These are phyloP conservation scores for Dunaliella sp. DNA, from an alignment of 139 green algal species.

Conservation along the genomic window DNA sequence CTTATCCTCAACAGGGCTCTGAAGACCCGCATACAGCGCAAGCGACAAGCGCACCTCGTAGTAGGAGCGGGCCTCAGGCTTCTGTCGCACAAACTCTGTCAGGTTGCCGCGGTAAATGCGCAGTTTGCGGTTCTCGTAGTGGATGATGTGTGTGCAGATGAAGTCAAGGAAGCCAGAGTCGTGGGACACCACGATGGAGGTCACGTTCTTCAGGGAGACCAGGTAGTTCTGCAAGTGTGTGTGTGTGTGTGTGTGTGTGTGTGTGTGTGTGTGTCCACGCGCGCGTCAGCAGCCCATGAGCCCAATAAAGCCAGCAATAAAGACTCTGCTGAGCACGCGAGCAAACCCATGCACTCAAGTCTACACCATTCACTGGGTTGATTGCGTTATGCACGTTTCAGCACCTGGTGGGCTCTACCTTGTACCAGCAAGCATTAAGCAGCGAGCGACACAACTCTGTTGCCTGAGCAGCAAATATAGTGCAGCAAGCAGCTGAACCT, in stretches of 20 bases:
- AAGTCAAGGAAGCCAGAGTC: constrained; percentile 87
- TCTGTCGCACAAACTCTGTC: constrained; percentile 81
- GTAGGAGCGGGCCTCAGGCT: constrained; percentile 84
- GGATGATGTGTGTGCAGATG: constrained; percentile 85
- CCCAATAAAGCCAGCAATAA: too few relatives aligned
- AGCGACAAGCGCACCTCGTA: constrained; percentile 71
- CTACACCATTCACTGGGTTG: background rate
- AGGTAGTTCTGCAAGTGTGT: constrained; percentile 12
- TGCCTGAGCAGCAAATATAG: too few relatives aligned
- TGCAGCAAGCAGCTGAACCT: too few relatives aligned
- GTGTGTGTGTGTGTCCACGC: too few relatives aligned
- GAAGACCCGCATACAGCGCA: too few relatives aligned
- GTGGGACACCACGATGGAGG: constrained; percentile 82
- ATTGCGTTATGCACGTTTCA: too few relatives aligned
- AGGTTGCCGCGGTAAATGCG: constrained; percentile 86
- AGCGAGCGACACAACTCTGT: too few relatives aligned
- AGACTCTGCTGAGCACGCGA: too few relatives aligned
- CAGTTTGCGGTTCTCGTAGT: constrained; percentile 88
- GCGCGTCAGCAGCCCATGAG: too few relatives aligned
- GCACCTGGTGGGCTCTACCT: too few relatives aligned
- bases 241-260: background rate
- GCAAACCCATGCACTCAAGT: background rate
- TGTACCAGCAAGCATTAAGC: constrained; percentile 31
- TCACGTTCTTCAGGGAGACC: constrained; percentile 14
- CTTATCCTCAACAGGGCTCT: too few relatives aligned